These are phyloP conservation scores for Penicillium sp. DNA, from an alignment of 2,329 filamentous ascomycete genomes.

Conservation along the genomic window DNA sequence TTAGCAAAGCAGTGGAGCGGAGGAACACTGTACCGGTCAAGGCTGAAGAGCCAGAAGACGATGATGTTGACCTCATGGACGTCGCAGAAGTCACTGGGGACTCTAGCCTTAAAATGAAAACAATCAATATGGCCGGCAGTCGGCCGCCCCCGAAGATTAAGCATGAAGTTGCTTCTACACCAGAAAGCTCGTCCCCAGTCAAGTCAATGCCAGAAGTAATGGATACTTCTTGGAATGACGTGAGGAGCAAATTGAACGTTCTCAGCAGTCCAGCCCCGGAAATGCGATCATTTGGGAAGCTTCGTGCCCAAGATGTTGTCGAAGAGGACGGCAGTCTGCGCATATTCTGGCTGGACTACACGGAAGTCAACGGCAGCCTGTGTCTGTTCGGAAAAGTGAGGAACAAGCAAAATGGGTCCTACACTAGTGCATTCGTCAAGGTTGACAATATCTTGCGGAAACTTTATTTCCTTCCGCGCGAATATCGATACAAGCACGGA, in stretches of 20 bases:
- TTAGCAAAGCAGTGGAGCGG: conserved; percentile 72
- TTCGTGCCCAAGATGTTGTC: conserved; percentile 79
- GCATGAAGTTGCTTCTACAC: conserved; percentile 67
- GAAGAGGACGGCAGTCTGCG: conserved; percentile 87
- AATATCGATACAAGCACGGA: conserved; percentile 58
- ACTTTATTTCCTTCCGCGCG: conserved; percentile 85
- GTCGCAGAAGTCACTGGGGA: conserved; percentile 71
- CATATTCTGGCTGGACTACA: conserved; percentile 98
- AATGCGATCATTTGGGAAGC: conserved; percentile 66
- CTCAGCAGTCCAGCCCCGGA: conserved; percentile 70
- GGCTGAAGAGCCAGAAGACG: conserved; percentile 66
- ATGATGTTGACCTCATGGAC: conserved; percentile 81
- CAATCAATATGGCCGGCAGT: conserved; percentile 80
- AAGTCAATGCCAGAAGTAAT: conserved; percentile 59
- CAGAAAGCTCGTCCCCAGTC: conserved; percentile 72
- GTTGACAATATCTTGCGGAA: conserved; percentile 92
- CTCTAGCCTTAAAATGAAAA: conserved; percentile 60
- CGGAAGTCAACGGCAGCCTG: conserved; percentile 83
- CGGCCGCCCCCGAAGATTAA: conserved; percentile 72
- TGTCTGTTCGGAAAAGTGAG: conserved; percentile 96
- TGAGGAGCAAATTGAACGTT: conserved; percentile 82
- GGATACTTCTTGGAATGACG: conserved; percentile 84
- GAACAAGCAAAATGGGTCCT: conserved; percentile 74
- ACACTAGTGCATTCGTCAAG: conserved; percentile 92
- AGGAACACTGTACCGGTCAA: conserved; percentile 59